Evolutionary conservation across 768 basidiomycete species (phyloP), one percentile per base, ranked within the genome.

Genomic region (Russula earlei): DNA sequence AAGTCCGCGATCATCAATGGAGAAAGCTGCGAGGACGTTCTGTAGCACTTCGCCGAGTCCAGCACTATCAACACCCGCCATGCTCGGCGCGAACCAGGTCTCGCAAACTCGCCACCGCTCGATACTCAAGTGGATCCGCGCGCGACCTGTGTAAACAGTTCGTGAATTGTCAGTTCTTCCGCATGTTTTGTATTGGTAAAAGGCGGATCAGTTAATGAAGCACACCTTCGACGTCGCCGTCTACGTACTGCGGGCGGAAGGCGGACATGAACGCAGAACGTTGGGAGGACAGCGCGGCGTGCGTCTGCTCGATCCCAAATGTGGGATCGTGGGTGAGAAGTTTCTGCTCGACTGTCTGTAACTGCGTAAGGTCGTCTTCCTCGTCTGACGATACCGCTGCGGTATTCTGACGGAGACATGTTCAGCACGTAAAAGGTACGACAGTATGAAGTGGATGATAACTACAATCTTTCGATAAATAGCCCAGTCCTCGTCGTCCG

Each of bases 401-500:
- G 4, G 77, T 81, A 65, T 89, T 89, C 87, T 90, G 58, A 14
- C 19, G 52, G 5, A 60, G 17, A 27, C 42, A 27, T 12, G 43
- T 5, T 41, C 1, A 52, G 20, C 51, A 52, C 40, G 52, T 36
- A 22, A 49, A 37, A 45, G 15, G 25, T 6, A 24, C 4, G 19
- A 25, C 2, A 17, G 17, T 8, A 36, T 14, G 9, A 1, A 41
- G n/a, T 14, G 25, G n/a, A 3, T 12, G 33, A 38, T 10, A 68
- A 81, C 60, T 67, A 94, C 94, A 56, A 99, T 93, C 71, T 97
- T 93, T 61, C 95, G 89, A 67, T 98, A 98, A 56, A 98, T 92
- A 0, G 86, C 85, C 94, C 95, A 98, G 66, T 98, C 95, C 7
- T 87, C 92, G 66, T 98, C 94, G 62, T 95, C 85, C 17, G 84